Evolutionary conservation across 1,284 basidiomycete species (phyloP), one percentile per base, ranked within the genome.

Genomic region (Leccinum colubrinum): DNA sequence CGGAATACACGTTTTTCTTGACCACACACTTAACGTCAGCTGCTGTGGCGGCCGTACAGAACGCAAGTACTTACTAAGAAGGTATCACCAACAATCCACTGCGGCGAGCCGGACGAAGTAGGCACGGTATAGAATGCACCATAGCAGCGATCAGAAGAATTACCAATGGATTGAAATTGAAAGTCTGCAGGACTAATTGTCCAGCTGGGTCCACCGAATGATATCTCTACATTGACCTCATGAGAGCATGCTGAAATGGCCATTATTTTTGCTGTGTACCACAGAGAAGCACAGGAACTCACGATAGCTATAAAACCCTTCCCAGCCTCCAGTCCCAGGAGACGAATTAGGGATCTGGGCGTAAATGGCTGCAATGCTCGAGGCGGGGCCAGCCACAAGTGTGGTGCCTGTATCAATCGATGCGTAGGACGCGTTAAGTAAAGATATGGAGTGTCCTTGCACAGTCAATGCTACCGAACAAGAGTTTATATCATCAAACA

Each of bases 391-490:
- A 27, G 80, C 82, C 59, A 84, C 75, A 30, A 84, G 77, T 1
- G 83, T 83, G 0, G 83, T 84, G 8, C 84, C 84, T 8, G 83
- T 85, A 67, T 85, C 84, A 59, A 85, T 84, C 6, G 77, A 78
- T 35, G 80, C 81, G 35, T 77, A 69, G 5, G 76, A 76, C 5
- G 62, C 64, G 1, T 65, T 70, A 1, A 76, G 68, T 4, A 82
- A 65, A 1, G 67, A 55, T 22, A 83, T 66, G 0, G 60, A 62
- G 5, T 76, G 71, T 20, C 81, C 81, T 59, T 80, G 74, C 14
- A 83, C 80, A 8, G 74, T 79, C 30, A 82, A 68, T n/a, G 70
- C 81, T 82, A 17, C 22, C 33, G 2, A 55, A n/a, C 25, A 15
- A 35, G n/a, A 35, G 6, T 30, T 43, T 51, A 17, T 37, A 39